phyloP scores from a whole-genome alignment of 345 rosid species.

The Raphanus sativus region DNA sequence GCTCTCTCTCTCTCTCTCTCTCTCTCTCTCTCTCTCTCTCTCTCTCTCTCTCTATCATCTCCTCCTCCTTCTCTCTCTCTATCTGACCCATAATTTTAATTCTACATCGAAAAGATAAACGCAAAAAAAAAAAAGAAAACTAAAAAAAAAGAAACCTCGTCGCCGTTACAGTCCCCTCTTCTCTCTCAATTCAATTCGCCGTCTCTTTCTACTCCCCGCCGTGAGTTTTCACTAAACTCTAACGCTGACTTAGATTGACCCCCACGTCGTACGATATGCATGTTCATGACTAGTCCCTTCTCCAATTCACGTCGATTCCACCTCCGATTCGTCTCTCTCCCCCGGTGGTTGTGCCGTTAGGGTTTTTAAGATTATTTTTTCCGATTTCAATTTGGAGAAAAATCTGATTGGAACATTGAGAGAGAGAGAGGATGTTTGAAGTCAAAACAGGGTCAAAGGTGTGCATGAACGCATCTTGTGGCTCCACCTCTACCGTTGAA shows the following conservation, averaged over 20 bases:
- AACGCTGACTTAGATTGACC: constrained; percentile 29
- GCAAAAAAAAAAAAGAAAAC: neutral
- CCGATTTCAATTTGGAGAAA: constrained; percentile 4
- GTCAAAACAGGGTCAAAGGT: constrained; percentile 63
- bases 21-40: constrained; percentile 28
- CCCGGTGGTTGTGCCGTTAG: neutral
- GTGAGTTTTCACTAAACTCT: neutral
- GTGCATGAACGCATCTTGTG: constrained; percentile 77
- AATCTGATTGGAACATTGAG: neutral
- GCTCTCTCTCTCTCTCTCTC: constrained; percentile 44
- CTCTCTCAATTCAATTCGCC: constrained; percentile 26
- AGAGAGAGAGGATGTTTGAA: neutral
- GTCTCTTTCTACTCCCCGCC: neutral
- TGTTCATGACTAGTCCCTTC: constrained; percentile 26
- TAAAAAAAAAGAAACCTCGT: constrained; percentile 27
- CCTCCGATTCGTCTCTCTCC: constrained; percentile 24
- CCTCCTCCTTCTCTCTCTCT: constrained; percentile 19
- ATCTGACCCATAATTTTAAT: constrained; percentile 31
- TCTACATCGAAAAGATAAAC: constrained; percentile 23
- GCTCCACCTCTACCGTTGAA: constrained; percentile 51
- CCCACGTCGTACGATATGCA: constrained; percentile 37
- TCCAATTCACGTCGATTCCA: constrained; percentile 40
- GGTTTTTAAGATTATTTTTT: constrained; percentile 22
- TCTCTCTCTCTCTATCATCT: constrained; percentile 24
- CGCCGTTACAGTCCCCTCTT: constrained; percentile 35